Evolutionary conservation across 176 grass and related monocot species (phyloP), one percentile per base, ranked within the genome.

Genomic region (Bolboschoenus planiculmis): DNA sequence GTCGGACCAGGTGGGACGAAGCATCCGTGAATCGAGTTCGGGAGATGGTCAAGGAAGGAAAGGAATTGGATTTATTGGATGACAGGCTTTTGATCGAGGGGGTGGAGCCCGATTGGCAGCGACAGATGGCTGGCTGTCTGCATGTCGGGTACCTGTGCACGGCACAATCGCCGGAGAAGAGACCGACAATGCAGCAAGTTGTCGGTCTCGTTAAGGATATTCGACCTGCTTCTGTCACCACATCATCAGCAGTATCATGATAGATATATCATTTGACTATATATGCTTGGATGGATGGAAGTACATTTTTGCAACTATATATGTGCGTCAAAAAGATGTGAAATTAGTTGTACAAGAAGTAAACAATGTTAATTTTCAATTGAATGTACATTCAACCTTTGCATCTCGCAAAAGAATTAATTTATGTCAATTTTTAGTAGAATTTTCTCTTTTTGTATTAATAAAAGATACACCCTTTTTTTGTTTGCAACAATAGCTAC

Each of bases 131-230:
- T 0, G 94, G 88, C 81, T 97, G 94, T 72, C 72, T 97, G 40
- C 91, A 82, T 72, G 91, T 94, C 3, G 91, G 84, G 31, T 90
- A 87, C 42, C 84, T 97, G 30, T 97, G 94, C 84, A 93, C 94
- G 10, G 88, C 94, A 0, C 43, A 62, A 66, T 21, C 81, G 21
- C 88, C 84, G 1, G 89, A 97, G 78, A 97, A 92, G 88, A 79
- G 94, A 14, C 94, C 94, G 13, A 80, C 88, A 24, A 97, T 97
- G 89, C 91, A 97, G 81, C 94, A 97, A 81, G 94, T 92, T 10
- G 89, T 97, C 1, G 94, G 91, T 2, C 86, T 94, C 40, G 89
- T 97, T 56, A 97, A 97, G 84, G 94, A 97, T 67, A 46, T 97
- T 83, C 84, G 81, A 51, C 74, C 86, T 3, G 15, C 56, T 68